Evolutionary conservation across 2,329 filamentous ascomycete genomes (phyloP), one percentile per base, ranked within the genome.

Genomic region (Exophiala oligosperma): DNA sequence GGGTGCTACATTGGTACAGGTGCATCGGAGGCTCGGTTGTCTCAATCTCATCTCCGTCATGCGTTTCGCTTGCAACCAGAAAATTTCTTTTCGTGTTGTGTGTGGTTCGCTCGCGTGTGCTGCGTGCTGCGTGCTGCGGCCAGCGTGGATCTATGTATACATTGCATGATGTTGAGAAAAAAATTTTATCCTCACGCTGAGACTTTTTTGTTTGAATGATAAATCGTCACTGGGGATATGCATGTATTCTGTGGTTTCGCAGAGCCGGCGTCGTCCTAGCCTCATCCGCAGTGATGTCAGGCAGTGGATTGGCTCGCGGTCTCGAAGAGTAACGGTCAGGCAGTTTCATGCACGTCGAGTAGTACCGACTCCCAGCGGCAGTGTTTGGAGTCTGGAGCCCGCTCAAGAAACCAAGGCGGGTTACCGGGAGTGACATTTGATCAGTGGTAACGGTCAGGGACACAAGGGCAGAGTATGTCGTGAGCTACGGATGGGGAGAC

Each of bases 1-100:
- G 21, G 21, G 40, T 52, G 50, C 38, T 43, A 21, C 29, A 12
- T 14, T n/a, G 17, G 17, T 4, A 28, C 44, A 38, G 46, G 37
- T 50, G 35, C 32, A 32, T 44, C 21, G 52, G 43, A 38, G 29
- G 11, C 21, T 56, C 57, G 49, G 49, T 52, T 61, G 59, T 61
- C 59, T 61, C 59, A 61, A 52, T 52, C 35, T 61, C 59, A 61
- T 61, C 52, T 61, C 59, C 59, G 52, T 52, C 44, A 29, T 52
- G 55, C 53, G 47, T 54, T 52, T 47, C 46, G 55, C 44, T 52
- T 57, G 32, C 32, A 49, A 17, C 28, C 26, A 9, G 21, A 23
- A 29, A 48, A 32, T 29, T 26, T 57, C 12, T n/a, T 29, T 29
- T 37, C 38, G 44, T 17, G 44, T 32, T 26, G 32, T 8, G 32